These are phyloP conservation scores for Chytriomyces sp. DNA, from an alignment of 192 early-diverging fungal genomes.

Conservation along the genomic window DNA sequence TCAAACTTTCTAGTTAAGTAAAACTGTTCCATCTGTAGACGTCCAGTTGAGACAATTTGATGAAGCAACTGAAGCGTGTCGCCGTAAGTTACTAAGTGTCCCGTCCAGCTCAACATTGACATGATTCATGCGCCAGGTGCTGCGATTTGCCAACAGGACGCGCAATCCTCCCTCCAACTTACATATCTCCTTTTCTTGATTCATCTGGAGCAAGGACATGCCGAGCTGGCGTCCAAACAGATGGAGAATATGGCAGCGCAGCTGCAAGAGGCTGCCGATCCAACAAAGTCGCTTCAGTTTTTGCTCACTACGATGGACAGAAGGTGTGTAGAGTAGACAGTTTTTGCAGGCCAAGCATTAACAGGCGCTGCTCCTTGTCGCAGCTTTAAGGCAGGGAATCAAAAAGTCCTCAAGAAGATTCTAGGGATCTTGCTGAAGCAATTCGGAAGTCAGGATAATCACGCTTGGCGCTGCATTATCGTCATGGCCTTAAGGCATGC, in stretches of 20 bases:
- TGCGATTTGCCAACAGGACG: too few relatives aligned
- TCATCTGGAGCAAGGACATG: slow-evolving; percentile 12
- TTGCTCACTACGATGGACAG: slow-evolving; percentile 24
- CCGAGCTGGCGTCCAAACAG: not conserved
- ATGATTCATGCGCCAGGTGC: too few relatives aligned
- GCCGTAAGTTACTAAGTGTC: not conserved
- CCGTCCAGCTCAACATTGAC: not conserved
- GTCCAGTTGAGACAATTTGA: slow-evolving; percentile 8
- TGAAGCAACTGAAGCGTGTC: slow-evolving; percentile 1
- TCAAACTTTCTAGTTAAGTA: not conserved
- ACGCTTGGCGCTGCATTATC: slow-evolving; percentile 15
- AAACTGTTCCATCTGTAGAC: slow-evolving; percentile 5
- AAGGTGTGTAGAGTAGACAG: slow-evolving; percentile 15
- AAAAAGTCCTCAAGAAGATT: slow-evolving; percentile 8
- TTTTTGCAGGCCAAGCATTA: too few relatives aligned
- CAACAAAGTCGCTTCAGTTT: slow-evolving; percentile 8
- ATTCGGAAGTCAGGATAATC: slow-evolving; percentile 3
- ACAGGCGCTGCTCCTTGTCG: too few relatives aligned
- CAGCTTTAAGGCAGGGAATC: slow-evolving; percentile 25
- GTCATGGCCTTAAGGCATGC: slow-evolving; percentile 5
- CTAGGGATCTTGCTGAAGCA: not conserved
- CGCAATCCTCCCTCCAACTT: too few relatives aligned
- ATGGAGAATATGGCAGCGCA: not conserved
- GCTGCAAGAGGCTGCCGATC: not conserved
- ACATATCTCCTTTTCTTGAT: slow-evolving; percentile 23